Evolutionary conservation across 78 protist species (phyloP), one percentile per base, ranked within the genome.

Genomic region (Fonticula alba): DNA sequence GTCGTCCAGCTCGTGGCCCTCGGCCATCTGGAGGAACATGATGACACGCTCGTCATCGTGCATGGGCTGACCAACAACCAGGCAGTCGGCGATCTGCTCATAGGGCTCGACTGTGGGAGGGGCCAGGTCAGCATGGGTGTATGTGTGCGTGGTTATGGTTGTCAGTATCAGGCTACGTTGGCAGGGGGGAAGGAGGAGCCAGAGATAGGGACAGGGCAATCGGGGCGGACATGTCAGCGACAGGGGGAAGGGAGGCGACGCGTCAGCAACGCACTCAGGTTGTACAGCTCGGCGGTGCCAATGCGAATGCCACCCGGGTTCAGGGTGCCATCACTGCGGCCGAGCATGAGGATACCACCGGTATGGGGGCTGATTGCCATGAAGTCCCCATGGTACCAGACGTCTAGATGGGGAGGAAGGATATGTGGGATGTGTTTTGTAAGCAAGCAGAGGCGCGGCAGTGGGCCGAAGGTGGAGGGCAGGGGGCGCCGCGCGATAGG

Each of bases 331-430:
- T 74, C 67, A 51, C 36, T 38, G 35, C 79, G 66, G 7, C 79
- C 79, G 26, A 55, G 67, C 72, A 74, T 74, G 46, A 9, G 4
- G 31, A 74, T 11, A 15, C 79, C 79, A 36, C 58, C 64, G 0
- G 67, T 54, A 22, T 5, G 5, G 1, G 64, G 1, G 51, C 4
- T 32, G 31, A 74, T 36, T 40, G 4, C 3, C 24, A 33, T 2
- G 26, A 38, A 66, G 40, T 74, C 80, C 41, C 79, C 79, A 49
- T 74, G 79, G 49, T 54, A 7, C 79, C 79, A 74, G 29, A 74
- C 72, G 6, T 46, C 72, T 33, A 6, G 47, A 5, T 51, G 59
- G 36, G 20, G 27, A 53, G 35, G 19, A 53, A 26, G 5, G 27
- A 4, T 4, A 35, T 29, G 27, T 1, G 3, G 35, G 15, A 10